A percentile compares a stretch with the other conserved stretches of the same genome.
Evolutionary conservation across 1,284 basidiomycete genomes (phyloP).

Genomic region (Farysia itapuensis): DNA sequence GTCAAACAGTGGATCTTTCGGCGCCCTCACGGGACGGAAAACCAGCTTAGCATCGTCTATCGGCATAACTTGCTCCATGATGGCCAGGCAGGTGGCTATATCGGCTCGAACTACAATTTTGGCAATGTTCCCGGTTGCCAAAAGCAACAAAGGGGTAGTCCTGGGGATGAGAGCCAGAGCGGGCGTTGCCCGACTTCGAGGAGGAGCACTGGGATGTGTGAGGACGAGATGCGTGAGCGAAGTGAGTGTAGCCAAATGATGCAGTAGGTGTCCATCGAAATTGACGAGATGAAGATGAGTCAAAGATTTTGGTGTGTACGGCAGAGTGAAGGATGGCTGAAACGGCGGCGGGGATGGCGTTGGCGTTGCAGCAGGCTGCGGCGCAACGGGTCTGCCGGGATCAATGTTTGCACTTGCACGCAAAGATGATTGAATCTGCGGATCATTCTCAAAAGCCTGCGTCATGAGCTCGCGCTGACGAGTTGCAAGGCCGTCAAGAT

Average conservation of each 20-base stretch:
- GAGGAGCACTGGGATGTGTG: conserved; percentile 12
- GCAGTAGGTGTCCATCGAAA: conserved; percentile 28
- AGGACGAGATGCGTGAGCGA: conserved; percentile 35
- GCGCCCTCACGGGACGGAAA: conserved; percentile 15
- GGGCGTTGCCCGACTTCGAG: conserved; percentile 6
- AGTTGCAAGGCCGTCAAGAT: conserved; percentile 18
- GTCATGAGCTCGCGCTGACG: conserved; percentile 27
- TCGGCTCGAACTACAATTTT: conserved; percentile 20
- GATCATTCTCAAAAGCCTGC: conserved; percentile 16
- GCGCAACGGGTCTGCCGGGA: background rate
- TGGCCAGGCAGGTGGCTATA: conserved; percentile 13
- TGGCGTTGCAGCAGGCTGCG: background rate
- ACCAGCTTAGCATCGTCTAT: conserved; percentile 29
- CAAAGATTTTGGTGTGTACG: conserved; percentile 11
- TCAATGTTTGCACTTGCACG: conserved; percentile 1
- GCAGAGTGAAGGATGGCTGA: too few relatives aligned
- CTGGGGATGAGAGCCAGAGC: conserved; percentile 24
- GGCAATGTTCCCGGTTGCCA: conserved; percentile 17
- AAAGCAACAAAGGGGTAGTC: conserved; percentile 23
- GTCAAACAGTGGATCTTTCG: conserved; percentile 1
- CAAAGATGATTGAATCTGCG: conserved; percentile 14
- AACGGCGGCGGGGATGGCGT: background rate
- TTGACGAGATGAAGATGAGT: conserved; percentile 30
- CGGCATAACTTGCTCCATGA: conserved; percentile 26
- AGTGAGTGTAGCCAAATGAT: conserved; percentile 20